Evolutionary conservation across 73 alveolate species (phyloP), one percentile per base, ranked within the genome.

Genomic region (Tetrahymena malaccensis): DNA sequence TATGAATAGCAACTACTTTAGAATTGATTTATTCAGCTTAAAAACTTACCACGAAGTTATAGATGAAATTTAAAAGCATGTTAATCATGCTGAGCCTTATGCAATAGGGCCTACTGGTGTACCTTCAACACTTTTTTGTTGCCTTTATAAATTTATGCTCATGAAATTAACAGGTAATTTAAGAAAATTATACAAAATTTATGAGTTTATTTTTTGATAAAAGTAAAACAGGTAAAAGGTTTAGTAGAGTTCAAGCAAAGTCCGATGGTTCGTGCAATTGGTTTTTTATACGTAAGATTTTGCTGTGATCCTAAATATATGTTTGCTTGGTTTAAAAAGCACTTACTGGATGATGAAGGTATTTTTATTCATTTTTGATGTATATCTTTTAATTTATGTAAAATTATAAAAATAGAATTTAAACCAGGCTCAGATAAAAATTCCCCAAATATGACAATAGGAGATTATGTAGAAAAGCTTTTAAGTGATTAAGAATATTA

Each of bases 121-220:
- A 12, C 99, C 99, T 6, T 97, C 99, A 27, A 94, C 99, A 7
- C 94, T 98, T 43, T 98, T 98, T 94, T 98, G 99, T 89, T 96
- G 98, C 70, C 95, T 98, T 17, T 96, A 96, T 57, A 98, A 95
- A 93, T 95, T 98, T 19, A 96, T 98, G 98, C 93, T 94, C 38
- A 95, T 98, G 98, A 85, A 95, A 55, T 95, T 97, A 34, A 97
- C 97, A 44, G 98, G 98, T 94, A 37, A 33, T 22, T 12, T 70
- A n/a, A 9, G 17, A 70, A 70, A 19, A 13, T 50, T 19, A 15
- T 19, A 57, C 0, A n/a, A 7, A 8, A 21, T 70, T 31, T 70
- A 58, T 8, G 6, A n/a, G 38, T 85, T 40, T 31, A 84, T 27
- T 40, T 40, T 50, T 94, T 25, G 9, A 85, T 94, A 94, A 85